Evolutionary conservation across 2,329 filamentous ascomycete genomes (phyloP).

Genomic region (Xylaria multiplex): DNA sequence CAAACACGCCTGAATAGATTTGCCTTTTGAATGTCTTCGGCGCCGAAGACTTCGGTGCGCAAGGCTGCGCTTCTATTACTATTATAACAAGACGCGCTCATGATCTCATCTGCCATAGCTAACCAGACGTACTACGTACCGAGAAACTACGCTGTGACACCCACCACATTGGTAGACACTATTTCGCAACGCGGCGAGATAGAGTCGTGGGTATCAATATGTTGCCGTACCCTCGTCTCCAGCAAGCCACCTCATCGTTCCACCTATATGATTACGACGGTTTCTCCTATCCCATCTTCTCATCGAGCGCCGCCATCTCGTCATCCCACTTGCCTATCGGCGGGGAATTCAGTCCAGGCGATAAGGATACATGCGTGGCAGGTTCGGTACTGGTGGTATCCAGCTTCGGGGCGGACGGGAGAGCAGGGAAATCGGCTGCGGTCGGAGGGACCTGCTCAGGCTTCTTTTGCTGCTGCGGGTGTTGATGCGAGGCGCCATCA

Average conservation of each 20-base stretch:
- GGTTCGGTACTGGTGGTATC: constrained; percentile 41
- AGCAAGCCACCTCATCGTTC: constrained; percentile 6
- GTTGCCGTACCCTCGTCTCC: not conserved
- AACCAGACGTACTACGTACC: constrained; percentile 2
- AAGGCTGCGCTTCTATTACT: constrained; percentile 31
- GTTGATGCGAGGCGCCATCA: constrained; percentile 35
- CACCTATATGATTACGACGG: not conserved
- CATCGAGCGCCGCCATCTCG: constrained; percentile 65
- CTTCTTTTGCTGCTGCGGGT: constrained; percentile 29
- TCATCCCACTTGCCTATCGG: constrained; percentile 65
- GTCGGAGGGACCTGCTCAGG: constrained; percentile 48
- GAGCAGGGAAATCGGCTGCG: constrained; percentile 54
- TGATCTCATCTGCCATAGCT: constrained; percentile 10
- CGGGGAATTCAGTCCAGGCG: constrained; percentile 50
- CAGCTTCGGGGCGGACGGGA: constrained; percentile 47
- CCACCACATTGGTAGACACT: not conserved
- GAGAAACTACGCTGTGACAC: not conserved
- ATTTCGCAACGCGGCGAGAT: not conserved
- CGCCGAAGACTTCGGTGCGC: not conserved
- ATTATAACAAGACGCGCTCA: constrained; percentile 28
- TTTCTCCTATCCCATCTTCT: constrained; percentile 33
- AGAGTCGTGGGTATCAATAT: not conserved
- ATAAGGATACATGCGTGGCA: constrained; percentile 41
- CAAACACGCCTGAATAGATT: constrained; percentile 33
- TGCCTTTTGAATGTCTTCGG: constrained; percentile 13